Evolutionary conservation across 2,329 filamentous ascomycete species (phyloP), one percentile per base, ranked within the genome.

Genomic region (Cercospora brassicicola): DNA sequence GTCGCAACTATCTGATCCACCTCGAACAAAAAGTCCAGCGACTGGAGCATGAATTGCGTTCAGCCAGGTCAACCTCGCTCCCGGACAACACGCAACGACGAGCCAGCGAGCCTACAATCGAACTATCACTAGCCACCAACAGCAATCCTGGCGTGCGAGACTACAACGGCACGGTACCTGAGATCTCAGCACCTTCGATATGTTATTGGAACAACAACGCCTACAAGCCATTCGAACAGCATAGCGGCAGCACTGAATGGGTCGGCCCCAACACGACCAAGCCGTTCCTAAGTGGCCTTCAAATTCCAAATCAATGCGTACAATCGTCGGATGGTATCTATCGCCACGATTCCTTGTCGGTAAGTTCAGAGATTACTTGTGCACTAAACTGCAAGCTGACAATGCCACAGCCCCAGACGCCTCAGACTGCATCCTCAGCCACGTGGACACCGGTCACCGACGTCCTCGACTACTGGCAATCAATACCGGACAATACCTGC

Each of bases 11-110:
- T 30, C 59, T 69, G 15, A 57, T 57, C 23, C 67, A 69, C 56
- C 61, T 66, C n/a, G 67, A 65, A 48, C 64, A 63, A 42, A 68
- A 68, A 20, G 59, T 68, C 6, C 59, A 53, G 13, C 53, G 60
- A 31, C 59, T 69, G 13, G 62, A 68, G 48, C 59, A 65, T 23
- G 66, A 68, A 51, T 30, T 61, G 18, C 45, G 48, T 9, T 56
- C 62, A 45, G 59, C 59, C 20, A 20, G 53, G 30, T 28, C 51
- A 23, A 56, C 45, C 18, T 42, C 48, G 18, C 48, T 64, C 20
- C 31, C 62, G 4, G 53, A 59, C 28, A 26, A 33, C 18, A 5
- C 31, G 13, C 53, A 36, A 51, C 53, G 53, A 28, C 62, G 48
- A 31, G 42, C 61, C 23, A 55, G 48, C 20, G 48, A 64, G 2